Evolutionary conservation across 805 yeast genomes (phyloP).

Genomic region (Saccharomycopsis synnaedendra): DNA sequence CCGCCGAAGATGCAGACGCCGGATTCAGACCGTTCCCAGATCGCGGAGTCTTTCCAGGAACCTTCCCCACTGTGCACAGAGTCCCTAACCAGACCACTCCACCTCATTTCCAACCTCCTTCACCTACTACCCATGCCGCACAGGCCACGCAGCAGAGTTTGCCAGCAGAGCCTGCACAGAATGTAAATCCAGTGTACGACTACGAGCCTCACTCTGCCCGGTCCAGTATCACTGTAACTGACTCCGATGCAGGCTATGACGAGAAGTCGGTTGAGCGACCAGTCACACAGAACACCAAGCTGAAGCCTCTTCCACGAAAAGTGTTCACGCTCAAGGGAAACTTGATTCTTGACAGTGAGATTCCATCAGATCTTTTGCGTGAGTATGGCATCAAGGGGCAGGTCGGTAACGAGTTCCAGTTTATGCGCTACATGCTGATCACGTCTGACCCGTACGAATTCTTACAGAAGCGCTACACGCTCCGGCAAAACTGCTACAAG

Average conservation of each 20-base stretch:
- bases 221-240: neutral
- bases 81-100: neutral
- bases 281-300: no score
- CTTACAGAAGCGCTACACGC: slow-evolving; percentile 48
- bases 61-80: neutral
- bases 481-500: slow-evolving; percentile 70
- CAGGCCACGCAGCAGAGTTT: neutral
- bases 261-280: no score
- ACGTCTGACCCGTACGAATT: slow-evolving; percentile 84
- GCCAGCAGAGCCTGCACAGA: neutral
- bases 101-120: neutral
- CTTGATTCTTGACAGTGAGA: slow-evolving; percentile 76
- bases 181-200: neutral
- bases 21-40: slow-evolving; percentile 14
- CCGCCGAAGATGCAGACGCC: slow-evolving; percentile 14
- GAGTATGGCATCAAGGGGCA: no score
- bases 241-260: no score
- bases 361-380: no score
- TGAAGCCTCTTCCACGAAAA: neutral
- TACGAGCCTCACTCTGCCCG: neutral
- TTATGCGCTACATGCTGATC: slow-evolving; percentile 88
- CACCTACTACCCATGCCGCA: neutral
- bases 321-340: slow-evolving; percentile 43
- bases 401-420: slow-evolving; percentile 51
- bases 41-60: neutral